These are phyloP conservation scores for Xylariaceae sp. DNA, from an alignment of 2,329 filamentous ascomycete species.

Conservation along the genomic window DNA sequence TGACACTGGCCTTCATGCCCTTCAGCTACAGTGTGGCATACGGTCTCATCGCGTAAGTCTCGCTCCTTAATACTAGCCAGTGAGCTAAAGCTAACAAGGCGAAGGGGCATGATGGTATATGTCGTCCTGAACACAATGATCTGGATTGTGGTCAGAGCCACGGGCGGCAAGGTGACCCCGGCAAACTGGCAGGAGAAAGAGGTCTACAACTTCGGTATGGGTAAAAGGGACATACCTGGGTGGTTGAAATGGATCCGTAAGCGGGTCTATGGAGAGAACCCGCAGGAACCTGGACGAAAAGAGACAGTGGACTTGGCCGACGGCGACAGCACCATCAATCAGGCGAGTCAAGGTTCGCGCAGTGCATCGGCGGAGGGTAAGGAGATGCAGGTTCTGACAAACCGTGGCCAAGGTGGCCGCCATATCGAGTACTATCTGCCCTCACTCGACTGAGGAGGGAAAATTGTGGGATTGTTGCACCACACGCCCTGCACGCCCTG, in stretches of 20 bases:
- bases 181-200: constrained; percentile 47
- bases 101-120: constrained; percentile 45
- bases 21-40: constrained; percentile 76
- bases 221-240: constrained; percentile 51
- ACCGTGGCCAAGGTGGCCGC: constrained; percentile 6
- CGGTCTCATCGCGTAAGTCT: constrained; percentile 60
- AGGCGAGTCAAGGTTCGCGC: constrained; percentile 21
- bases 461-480: no score
- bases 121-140: constrained; percentile 46
- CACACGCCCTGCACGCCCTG: no score
- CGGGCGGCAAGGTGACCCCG: constrained; percentile 39
- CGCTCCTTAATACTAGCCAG: not conserved
- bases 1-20: constrained; percentile 68
- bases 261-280: constrained; percentile 12
- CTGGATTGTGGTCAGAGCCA: constrained; percentile 39
- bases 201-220: constrained; percentile 44
- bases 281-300: constrained; percentile 14
- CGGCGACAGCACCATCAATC: constrained; percentile 23
- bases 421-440: constrained; percentile 14
- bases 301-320: constrained; percentile 24
- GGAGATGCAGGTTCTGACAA: constrained; percentile 10
- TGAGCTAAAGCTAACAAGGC: constrained; percentile 6
- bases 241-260: constrained; percentile 37
- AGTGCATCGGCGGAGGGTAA: constrained; percentile 20
- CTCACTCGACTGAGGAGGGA: constrained; percentile 20